Conservation (phyloP, 257 asterid species). For the Capsicum rhomboideum region DNA sequence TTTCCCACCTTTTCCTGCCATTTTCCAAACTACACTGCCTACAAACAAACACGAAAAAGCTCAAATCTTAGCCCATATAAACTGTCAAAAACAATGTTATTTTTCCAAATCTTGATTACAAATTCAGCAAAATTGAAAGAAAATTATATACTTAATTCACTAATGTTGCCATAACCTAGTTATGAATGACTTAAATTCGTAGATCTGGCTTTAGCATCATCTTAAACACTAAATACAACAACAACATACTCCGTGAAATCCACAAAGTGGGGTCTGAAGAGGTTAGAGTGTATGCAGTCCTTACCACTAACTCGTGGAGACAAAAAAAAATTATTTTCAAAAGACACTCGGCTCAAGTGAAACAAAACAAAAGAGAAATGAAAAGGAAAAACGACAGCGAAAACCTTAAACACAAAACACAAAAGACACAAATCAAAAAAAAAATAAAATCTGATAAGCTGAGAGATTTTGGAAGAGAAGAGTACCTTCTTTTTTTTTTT, state of each 20-base stretch:
- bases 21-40: not conserved
- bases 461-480: not conserved
- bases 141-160: not conserved
- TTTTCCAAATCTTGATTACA: not conserved
- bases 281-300: too few relatives aligned
- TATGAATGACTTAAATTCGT: not conserved
- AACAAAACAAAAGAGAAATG: too few relatives aligned
- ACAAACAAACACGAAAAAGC: not conserved
- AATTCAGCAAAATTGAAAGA: not conserved
- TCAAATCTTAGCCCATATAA: too few relatives aligned
- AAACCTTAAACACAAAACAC: not conserved
- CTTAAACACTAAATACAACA: not conserved
- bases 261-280: too few relatives aligned
- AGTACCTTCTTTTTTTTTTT: not conserved
- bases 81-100: not conserved
- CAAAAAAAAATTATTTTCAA: too few relatives aligned
- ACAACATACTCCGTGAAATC: too few relatives aligned
- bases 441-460: not conserved
- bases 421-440: too few relatives aligned
- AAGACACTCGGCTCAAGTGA: too few relatives aligned
- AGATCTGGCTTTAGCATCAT: not conserved
- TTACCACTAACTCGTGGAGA: too few relatives aligned
- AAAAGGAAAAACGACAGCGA: too few relatives aligned
- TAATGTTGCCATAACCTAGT: not conserved
- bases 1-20: slow-evolving; percentile 99